Evolutionary conservation across 306 rosid species (phyloP), one percentile per base, ranked within the genome.

Genomic region (Vigna hirtella): DNA sequence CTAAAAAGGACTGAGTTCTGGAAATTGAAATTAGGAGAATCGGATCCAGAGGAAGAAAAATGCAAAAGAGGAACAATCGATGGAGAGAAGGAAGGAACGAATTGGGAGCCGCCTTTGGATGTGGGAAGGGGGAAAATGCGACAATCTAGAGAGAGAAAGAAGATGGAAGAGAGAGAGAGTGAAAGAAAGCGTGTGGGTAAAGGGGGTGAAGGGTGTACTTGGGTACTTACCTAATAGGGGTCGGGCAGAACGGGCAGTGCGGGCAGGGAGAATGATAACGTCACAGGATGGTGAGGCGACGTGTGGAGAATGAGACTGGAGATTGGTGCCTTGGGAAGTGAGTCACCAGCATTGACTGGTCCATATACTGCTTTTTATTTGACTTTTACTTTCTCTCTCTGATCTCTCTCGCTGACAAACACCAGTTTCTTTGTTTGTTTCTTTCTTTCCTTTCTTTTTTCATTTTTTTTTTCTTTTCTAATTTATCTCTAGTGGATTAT

Each of bases 201-300:
- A 61, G 7, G 18, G 18, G 12, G 78, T 30, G 40, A 79, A 24
- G 78, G 82, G 51, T 73, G 71, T 34, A 57, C 64, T 30, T 30
- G 66, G 42, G 66, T 30, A 61, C 66, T 28, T 61, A 61, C 66
- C 15, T 24, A 30, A 17, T 6, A 15, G 20, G 43, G 43, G 43
- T 13, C 69, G 86, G 86, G 83, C 74, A 83, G 85, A 72, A 20
- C 52, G 91, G 93, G 88, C 85, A 81, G 85, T 3, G 9, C 84
- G 81, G 87, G 67, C 77, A 77, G 38, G 28, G 66, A 81, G 80
- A 85, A 89, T 78, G 84, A 82, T 87, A 87, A 61, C 49, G 51
- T 78, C 67, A 80, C 90, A 34, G 58, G 81, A 48, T 7, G 77
- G 79, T 80, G 80, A 74, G 64, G 66, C 42, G 63, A 74, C 65